These are phyloP conservation scores for Candida dendrica DNA, from an alignment of 805 yeast genomes.

Conservation along the genomic window DNA sequence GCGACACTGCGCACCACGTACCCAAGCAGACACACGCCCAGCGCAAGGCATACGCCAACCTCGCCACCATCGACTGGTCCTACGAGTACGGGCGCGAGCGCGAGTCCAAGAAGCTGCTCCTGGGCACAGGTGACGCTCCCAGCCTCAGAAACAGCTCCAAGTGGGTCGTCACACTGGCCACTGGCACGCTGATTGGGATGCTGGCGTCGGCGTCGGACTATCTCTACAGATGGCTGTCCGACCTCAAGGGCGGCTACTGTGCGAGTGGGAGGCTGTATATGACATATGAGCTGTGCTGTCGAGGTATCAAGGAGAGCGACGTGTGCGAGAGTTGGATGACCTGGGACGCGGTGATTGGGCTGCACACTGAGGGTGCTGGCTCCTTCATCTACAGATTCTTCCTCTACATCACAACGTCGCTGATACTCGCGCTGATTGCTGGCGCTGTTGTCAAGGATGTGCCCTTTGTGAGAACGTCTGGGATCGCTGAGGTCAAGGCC, in stretches of 20 bases:
- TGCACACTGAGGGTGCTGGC: slow-evolving; percentile 17
- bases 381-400: slow-evolving; percentile 26
- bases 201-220: slow-evolving; percentile 43
- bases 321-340: slow-evolving; percentile 26
- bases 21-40: background rate
- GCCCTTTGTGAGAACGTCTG: slow-evolving; percentile 42
- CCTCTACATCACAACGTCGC: slow-evolving; percentile 30
- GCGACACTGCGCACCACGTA: background rate
- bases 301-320: slow-evolving; percentile 17
- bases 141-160: slow-evolving; percentile 15
- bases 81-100: slow-evolving; percentile 29
- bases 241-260: slow-evolving; percentile 48
- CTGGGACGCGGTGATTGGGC: slow-evolving; percentile 24
- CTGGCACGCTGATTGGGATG: slow-evolving; percentile 42
- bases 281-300: slow-evolving; percentile 25
- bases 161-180: slow-evolving; percentile 41
- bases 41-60: slow-evolving; percentile 26
- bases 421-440: slow-evolving; percentile 32
- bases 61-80: slow-evolving; percentile 47
- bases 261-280: slow-evolving; percentile 20
- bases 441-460: slow-evolving; percentile 22
- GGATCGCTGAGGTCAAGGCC: slow-evolving; percentile 68
- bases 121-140: background rate
- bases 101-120: slow-evolving; percentile 1
- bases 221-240: slow-evolving; percentile 42